Conservation (phyloP, 2,329 filamentous ascomycete species). For the Colletotrichum liriopes region DNA sequence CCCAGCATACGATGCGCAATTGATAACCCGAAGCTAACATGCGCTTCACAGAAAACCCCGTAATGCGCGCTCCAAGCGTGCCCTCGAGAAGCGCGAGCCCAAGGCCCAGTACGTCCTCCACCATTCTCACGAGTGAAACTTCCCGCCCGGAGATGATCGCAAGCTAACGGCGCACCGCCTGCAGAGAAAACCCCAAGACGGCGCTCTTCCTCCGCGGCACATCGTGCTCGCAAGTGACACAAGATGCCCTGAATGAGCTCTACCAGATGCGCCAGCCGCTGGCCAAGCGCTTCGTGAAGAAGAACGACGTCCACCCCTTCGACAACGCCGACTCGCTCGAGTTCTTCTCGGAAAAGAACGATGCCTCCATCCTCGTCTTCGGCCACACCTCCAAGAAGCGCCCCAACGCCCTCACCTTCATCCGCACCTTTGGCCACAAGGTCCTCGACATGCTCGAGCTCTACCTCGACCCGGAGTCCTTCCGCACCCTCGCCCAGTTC, state of each 20-base stretch:
- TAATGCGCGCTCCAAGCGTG: conserved; percentile 92
- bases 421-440: conserved; percentile 88
- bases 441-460: conserved; percentile 96
- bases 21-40: background rate
- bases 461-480: conserved; percentile 82
- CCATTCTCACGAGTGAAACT: background rate
- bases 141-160: background rate
- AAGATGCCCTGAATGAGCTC: conserved; percentile 89
- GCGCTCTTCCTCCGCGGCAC: conserved; percentile 92
- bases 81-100: conserved; percentile 92
- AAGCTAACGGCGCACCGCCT: conserved; percentile 5
- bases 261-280: conserved; percentile 88
- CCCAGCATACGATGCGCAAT: background rate
- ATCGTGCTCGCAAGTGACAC: conserved; percentile 84
- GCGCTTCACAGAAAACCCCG: conserved; percentile 66
- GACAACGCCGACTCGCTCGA: conserved; percentile 90
- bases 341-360: conserved; percentile 98
- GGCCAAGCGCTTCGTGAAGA: conserved; percentile 94
- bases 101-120: conserved; percentile 71
- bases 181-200: conserved; percentile 85
- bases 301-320: conserved; percentile 96
- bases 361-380: conserved; percentile 88
- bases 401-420: conserved; percentile 89
- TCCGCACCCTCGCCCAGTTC: conserved; percentile 81
- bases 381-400: conserved; percentile 93